Evolutionary conservation across 2,329 filamentous ascomycete species (phyloP).

Genomic region (Microcyclosporella mali): DNA sequence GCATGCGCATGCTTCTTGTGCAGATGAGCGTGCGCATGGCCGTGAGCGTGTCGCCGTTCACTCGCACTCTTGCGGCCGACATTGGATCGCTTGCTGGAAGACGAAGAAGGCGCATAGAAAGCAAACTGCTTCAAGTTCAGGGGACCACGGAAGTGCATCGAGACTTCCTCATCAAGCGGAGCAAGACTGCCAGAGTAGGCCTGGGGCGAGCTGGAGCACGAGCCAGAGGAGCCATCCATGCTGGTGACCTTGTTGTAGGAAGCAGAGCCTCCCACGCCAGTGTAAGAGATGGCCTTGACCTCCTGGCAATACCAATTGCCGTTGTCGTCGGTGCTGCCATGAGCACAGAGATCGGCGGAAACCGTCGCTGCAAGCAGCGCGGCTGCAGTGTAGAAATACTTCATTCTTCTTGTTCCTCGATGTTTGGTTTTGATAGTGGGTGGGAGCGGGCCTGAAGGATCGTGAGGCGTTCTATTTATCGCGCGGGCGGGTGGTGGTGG

Average conservation of each 20-base stretch:
- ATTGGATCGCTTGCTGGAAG: constrained; percentile 23
- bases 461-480: background rate
- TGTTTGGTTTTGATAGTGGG: too few relatives aligned
- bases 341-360: constrained; percentile 25
- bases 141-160: constrained; percentile 66
- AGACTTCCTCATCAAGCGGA: constrained; percentile 65
- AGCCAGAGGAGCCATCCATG: constrained; percentile 52
- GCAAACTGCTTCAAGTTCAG: constrained; percentile 61
- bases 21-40: constrained; percentile 47
- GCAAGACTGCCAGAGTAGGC: constrained; percentile 56
- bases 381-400: constrained; percentile 27
- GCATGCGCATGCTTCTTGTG: constrained; percentile 33
- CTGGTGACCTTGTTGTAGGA: constrained; percentile 58
- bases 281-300: constrained; percentile 63
- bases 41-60: constrained; percentile 34
- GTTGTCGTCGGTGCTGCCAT: constrained; percentile 27
- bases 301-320: constrained; percentile 61
- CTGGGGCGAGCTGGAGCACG: constrained; percentile 50
- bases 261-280: constrained; percentile 39
- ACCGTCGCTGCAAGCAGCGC: constrained; percentile 27
- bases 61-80: constrained; percentile 18
- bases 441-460: too few relatives aligned
- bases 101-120: constrained; percentile 53
- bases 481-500: background rate
- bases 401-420: constrained; percentile 23